Base-by-base conservation (phyloP, 2,329 filamentous ascomycete species). In the Calycina herbarum region DNA sequence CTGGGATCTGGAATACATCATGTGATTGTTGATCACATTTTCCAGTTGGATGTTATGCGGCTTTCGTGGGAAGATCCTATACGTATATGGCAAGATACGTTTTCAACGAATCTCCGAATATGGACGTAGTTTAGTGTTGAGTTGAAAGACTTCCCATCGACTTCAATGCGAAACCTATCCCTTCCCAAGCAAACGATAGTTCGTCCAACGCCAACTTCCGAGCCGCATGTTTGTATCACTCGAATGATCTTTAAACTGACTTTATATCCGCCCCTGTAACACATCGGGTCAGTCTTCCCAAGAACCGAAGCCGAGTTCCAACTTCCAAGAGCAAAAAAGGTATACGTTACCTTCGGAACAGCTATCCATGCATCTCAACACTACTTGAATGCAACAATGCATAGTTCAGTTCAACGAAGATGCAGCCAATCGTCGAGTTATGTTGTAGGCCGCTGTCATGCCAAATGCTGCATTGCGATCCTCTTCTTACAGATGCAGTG, bases 401-500 rank as follows among this genome's bases (percentile, higher is more conserved):
- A 45, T 7, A 13, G 42, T 45, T 29, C 27, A 33, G 31, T 33
- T n/a, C 42, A 45, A n/a, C 15, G 7, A 45, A n/a, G 17, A n/a
- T 45, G 42, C 45, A 51, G 20, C 45, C n/a, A 51, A 24, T 51
- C 45, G 20, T 11, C n/a, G 1, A 51, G 11, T 51, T 27, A 51
- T 51, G 45, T 51, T 51, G 45, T 51, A 51, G 45, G 20, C 45
- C 45, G 20, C 45, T 51, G 45, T 51, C 45, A 51, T 27, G 45
- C 45, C n/a, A 24, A 51, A 24, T 24, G 13, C n/a, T 51, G n/a
- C 17, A 24, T 24, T 51, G 8, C 8, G 3, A 24, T 27, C n/a
- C 20, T n/a, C 20, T 24, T 51, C n/a, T 11, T 38, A 38, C 2
- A 15, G 8, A 38, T 38, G 10, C 35, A 38, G 35, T 11, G 35